phyloP scores from a whole-genome alignment of 257 asterid species.

The Craterostigma plantagineum region DNA sequence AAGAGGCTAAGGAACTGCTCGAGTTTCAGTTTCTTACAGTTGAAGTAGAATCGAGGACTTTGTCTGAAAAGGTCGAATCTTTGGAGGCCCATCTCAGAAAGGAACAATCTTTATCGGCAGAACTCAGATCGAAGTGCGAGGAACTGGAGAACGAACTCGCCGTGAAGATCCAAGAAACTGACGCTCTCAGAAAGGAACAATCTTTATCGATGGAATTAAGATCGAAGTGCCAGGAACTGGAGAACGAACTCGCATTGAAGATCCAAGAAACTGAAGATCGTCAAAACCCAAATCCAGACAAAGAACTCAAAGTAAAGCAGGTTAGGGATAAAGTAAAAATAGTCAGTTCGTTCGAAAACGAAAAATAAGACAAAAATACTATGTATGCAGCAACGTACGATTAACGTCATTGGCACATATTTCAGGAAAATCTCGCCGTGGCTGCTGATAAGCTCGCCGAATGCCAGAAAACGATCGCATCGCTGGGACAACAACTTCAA shows the following conservation, averaged over 20 bases:
- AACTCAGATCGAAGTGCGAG: no score
- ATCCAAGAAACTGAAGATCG: constrained; percentile 21
- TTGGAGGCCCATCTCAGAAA: constrained; percentile 17
- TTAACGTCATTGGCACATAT: background rate
- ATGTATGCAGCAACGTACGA: background rate
- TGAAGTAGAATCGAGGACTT: constrained; percentile 34
- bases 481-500: constrained; percentile 43
- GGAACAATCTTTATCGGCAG: constrained; percentile 18
- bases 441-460: constrained; percentile 65
- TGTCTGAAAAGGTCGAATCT: constrained; percentile 17
- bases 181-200: no score
- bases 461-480: constrained; percentile 59
- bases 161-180: no score
- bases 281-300: constrained; percentile 16
- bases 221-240: constrained; percentile 24
- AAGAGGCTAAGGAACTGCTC: constrained; percentile 24
- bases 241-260: constrained; percentile 20
- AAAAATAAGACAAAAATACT: background rate
- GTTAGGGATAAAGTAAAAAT: constrained; percentile 11
- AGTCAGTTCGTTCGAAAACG: background rate
- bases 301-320: constrained; percentile 44
- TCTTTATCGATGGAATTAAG: no score
- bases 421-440: constrained; percentile 49
- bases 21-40: constrained; percentile 25
- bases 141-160: no score